phyloP scores from a whole-genome alignment of 352 stramenopile species.

The Globisporangium cederbergense region DNA sequence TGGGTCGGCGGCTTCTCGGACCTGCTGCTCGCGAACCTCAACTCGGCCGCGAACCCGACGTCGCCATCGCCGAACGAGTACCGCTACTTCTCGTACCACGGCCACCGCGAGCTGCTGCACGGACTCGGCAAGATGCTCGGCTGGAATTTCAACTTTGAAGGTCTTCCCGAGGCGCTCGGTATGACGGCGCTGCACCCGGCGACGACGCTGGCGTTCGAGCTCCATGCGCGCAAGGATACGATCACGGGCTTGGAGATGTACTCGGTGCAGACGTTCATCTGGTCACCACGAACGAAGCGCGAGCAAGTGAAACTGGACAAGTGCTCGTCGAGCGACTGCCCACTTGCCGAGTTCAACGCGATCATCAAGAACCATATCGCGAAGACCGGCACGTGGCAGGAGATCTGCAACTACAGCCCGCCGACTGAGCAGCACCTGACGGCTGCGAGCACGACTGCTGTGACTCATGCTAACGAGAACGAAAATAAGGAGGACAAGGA shows the following conservation, averaged over 20 bases:
- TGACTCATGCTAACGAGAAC: background rate
- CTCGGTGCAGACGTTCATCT: conserved; percentile 74
- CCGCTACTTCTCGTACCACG: conserved; percentile 71
- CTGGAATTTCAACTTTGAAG: conserved; percentile 72
- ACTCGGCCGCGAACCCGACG: conserved; percentile 40
- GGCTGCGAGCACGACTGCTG: background rate
- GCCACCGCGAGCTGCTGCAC: conserved; percentile 77
- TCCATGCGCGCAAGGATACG: conserved; percentile 32
- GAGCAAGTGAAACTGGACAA: conserved; percentile 75
- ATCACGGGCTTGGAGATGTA: conserved; percentile 34
- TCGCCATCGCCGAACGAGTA: conserved; percentile 29
- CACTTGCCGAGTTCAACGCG: conserved; percentile 65
- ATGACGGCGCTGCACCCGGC: conserved; percentile 62
- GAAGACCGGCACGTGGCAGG: conserved; percentile 71
- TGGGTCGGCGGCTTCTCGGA: conserved; percentile 64
- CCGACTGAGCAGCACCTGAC: conserved; percentile 20
- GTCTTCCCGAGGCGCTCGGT: conserved; percentile 37
- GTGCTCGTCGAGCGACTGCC: conserved; percentile 68
- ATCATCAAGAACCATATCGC: conserved; percentile 72
- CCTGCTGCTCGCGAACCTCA: conserved; percentile 62
- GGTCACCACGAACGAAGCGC: conserved; percentile 61
- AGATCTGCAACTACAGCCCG: conserved; percentile 74
- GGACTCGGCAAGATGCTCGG: conserved; percentile 76
- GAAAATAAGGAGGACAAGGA: background rate
- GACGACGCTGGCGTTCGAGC: conserved; percentile 75